Conservation (phyloP, 164 flowering plant genomes). For the Stephania yunnanensis region DNA sequence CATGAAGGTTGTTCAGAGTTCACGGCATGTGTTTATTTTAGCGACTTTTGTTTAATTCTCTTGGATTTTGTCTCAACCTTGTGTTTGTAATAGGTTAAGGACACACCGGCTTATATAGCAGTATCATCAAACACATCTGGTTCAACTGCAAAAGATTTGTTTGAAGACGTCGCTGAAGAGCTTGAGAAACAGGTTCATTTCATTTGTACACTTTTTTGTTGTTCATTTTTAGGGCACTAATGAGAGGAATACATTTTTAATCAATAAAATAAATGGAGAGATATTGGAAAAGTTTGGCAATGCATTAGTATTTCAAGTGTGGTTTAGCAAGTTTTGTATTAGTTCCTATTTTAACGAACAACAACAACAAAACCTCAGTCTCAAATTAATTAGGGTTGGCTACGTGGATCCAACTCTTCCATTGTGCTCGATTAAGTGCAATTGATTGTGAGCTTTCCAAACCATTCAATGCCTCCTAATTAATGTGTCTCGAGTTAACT, state of each 20-base stretch:
- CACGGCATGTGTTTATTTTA: background rate
- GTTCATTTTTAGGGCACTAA: background rate
- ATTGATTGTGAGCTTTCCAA: too few relatives aligned
- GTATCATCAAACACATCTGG: conserved; percentile 87
- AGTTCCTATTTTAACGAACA: background rate
- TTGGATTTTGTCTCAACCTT: background rate
- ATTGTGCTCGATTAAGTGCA: too few relatives aligned
- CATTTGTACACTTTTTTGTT: too few relatives aligned
- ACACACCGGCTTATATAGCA: conserved; percentile 64
- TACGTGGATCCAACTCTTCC: too few relatives aligned
- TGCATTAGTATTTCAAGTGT: background rate
- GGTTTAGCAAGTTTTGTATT: background rate
- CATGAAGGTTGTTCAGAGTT: conserved; percentile 45
- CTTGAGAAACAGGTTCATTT: conserved; percentile 70
- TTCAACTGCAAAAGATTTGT: conserved; percentile 88
- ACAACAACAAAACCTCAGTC: too few relatives aligned
- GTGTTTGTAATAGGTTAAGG: conserved; percentile 56
- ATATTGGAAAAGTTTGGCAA: background rate
- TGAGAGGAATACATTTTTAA: background rate
- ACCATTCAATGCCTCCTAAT: too few relatives aligned
- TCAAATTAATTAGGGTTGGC: too few relatives aligned
- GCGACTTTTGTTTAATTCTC: background rate
- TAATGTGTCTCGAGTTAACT: too few relatives aligned
- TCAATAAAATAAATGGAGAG: background rate
- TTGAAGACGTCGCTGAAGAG: conserved; percentile 87